Percentiles rank a stretch among this genome's conserved stretches.
These are phyloP conservation scores for Pseudozyma pruni DNA, from an alignment of 1,284 basidiomycete genomes.

Conservation along the genomic window DNA sequence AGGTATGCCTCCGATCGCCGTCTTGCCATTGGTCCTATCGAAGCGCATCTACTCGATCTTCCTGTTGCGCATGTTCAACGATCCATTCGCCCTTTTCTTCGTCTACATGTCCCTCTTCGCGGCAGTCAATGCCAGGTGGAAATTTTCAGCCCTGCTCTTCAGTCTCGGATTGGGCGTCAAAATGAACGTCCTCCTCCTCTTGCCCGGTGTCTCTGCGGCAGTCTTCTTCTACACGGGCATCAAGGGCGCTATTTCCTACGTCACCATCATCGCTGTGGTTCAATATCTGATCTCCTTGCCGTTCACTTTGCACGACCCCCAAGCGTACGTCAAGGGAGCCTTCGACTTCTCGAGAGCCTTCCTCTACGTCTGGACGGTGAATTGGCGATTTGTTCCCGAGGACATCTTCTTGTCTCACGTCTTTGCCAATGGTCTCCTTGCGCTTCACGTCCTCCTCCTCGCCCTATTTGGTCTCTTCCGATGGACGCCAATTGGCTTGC, in stretches of 20 bases:
- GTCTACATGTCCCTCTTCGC: slow-evolving; percentile 70
- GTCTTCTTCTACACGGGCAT: slow-evolving; percentile 74
- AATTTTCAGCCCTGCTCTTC: slow-evolving; percentile 76
- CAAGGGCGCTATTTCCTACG: slow-evolving; percentile 8
- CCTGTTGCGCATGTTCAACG: slow-evolving; percentile 91
- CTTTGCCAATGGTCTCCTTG: slow-evolving; percentile 77
- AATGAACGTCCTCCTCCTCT: slow-evolving; percentile 93
- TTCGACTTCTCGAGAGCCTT: slow-evolving; percentile 91
- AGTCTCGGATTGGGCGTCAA: slow-evolving; percentile 89
- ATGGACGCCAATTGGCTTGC: slow-evolving; percentile 78
- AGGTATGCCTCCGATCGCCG: slow-evolving; percentile 67
- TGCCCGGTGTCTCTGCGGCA: slow-evolving; percentile 80
- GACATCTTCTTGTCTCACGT: slow-evolving; percentile 76
- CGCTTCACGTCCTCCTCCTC: slow-evolving; percentile 76
- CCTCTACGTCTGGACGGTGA: slow-evolving; percentile 96
- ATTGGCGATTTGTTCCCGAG: slow-evolving; percentile 89
- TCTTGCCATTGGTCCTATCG: slow-evolving; percentile 83
- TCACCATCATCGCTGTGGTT: slow-evolving; percentile 17
- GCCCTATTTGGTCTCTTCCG: slow-evolving; percentile 74
- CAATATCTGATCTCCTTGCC: slow-evolving; percentile 78
- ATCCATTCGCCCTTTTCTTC: slow-evolving; percentile 82
- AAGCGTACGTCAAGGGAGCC: slow-evolving; percentile 78
- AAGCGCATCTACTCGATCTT: slow-evolving; percentile 95
- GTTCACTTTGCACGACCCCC: slow-evolving; percentile 76
- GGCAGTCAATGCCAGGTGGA: slow-evolving; percentile 74